Evolutionary conservation across 129 eudicot genomes (phyloP).

Genomic region (Scalesia atractyloides): DNA sequence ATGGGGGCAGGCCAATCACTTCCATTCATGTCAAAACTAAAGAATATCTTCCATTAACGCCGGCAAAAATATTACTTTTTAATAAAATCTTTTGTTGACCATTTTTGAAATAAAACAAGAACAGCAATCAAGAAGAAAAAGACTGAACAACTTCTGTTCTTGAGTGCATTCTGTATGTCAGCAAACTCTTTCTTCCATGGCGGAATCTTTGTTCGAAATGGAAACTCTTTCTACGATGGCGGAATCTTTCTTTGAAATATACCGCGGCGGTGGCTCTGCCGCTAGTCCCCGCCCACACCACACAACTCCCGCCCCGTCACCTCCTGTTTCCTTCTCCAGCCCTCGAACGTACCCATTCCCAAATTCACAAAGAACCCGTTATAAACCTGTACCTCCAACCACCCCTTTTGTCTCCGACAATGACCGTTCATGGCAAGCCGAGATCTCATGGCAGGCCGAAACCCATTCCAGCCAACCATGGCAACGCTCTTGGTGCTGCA

Average conservation of each 20-base stretch:
- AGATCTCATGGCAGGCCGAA: slow-evolving; percentile 71
- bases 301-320: slow-evolving; percentile 40
- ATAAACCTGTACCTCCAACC: slow-evolving; percentile 43
- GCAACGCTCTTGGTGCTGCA: slow-evolving; percentile 58
- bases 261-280: slow-evolving; percentile 18
- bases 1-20: slow-evolving; percentile 28
- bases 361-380: slow-evolving; percentile 41
- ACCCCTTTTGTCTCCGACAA: slow-evolving; percentile 70
- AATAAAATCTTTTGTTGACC: slow-evolving; percentile 22
- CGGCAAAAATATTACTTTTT: slow-evolving; percentile 25
- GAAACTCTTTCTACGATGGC: slow-evolving; percentile 41
- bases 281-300: slow-evolving; percentile 22
- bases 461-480: slow-evolving; percentile 46
- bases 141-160: slow-evolving; percentile 25
- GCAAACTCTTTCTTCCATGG: slow-evolving; percentile 38
- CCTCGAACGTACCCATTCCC: slow-evolving; percentile 34
- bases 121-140: slow-evolving; percentile 17
- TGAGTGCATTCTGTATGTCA: slow-evolving; percentile 28
- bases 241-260: slow-evolving; percentile 36
- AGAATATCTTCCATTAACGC: slow-evolving; percentile 11
- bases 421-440: slow-evolving; percentile 72
- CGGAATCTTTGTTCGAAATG: slow-evolving; percentile 37
- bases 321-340: slow-evolving; percentile 48
- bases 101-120: slow-evolving; percentile 19
- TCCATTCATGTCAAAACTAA: background rate